Conservation (phyloP, 352 stramenopile species). For the Phytophthora capsici region DNA sequence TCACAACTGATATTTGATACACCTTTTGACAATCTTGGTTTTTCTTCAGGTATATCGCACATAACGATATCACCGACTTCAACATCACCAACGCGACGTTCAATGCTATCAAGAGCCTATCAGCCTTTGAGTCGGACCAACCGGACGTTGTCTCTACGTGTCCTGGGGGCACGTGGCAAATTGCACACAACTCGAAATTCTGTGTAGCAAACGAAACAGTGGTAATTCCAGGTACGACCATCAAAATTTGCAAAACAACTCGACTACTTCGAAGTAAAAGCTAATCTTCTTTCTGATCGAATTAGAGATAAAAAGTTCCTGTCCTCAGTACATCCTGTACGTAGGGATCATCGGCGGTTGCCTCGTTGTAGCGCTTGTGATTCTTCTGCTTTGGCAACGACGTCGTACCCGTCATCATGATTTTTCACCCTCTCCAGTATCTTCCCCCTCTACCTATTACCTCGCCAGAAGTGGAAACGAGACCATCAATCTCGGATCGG, state of each 20-base stretch:
- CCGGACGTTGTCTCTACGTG: constrained; percentile 24
- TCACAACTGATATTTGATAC: no score
- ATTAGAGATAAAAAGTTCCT: constrained; percentile 3
- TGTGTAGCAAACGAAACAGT: constrained; percentile 32
- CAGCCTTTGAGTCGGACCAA: constrained; percentile 35
- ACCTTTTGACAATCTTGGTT: not conserved
- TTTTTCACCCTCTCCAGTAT: constrained; percentile 8
- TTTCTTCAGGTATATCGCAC: constrained; percentile 35
- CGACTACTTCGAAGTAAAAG: not conserved
- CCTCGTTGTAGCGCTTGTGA: constrained; percentile 29
- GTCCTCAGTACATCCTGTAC: constrained; percentile 19
- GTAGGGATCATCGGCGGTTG: constrained; percentile 28
- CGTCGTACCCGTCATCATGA: constrained; percentile 5
- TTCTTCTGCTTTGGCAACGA: constrained; percentile 31
- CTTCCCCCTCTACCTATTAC: constrained; percentile 34
- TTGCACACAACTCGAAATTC: constrained; percentile 35
- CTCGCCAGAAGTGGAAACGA: constrained; percentile 30
- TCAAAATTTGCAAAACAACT: not conserved
- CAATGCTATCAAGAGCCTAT: constrained; percentile 33
- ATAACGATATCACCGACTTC: constrained; percentile 45
- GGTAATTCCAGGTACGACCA: constrained; percentile 5
- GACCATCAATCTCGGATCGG: constrained; percentile 32
- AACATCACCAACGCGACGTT: constrained; percentile 42
- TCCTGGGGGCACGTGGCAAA: constrained; percentile 35
- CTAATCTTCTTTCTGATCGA: not conserved